Percentiles rank a stretch among this genome's conserved stretches.
Conservation (phyloP, 345 rosid species). For the Syzygium aqueum region DNA sequence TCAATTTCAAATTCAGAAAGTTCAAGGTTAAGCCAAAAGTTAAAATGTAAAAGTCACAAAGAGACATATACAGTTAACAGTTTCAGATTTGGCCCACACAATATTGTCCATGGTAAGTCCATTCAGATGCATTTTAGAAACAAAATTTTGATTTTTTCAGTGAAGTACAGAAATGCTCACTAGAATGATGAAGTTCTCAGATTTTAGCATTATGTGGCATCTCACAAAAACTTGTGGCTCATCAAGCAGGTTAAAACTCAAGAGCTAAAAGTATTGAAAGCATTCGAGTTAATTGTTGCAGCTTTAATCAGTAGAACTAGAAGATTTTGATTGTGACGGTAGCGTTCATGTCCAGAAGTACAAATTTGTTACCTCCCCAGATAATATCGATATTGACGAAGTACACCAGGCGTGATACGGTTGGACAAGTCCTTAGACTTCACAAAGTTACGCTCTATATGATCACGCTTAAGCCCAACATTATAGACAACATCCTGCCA, state of each 20-base stretch:
- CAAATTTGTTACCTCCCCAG: slow-evolving; percentile 49
- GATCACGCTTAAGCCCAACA: slow-evolving; percentile 29
- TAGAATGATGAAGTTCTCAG: neutral
- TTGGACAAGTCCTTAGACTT: slow-evolving; percentile 53
- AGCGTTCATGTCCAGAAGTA: neutral
- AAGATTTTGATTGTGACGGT: neutral
- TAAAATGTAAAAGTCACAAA: neutral
- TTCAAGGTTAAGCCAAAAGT: neutral
- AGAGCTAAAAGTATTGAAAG: neutral
- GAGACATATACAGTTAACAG: neutral
- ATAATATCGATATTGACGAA: slow-evolving; percentile 68
- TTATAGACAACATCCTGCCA: slow-evolving; percentile 37
- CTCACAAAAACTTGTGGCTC: neutral
- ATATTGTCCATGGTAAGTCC: neutral
- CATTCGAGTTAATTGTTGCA: neutral
- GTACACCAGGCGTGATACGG: slow-evolving; percentile 50
- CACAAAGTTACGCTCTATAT: slow-evolving; percentile 24
- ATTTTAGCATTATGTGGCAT: neutral
- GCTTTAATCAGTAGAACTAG: neutral
- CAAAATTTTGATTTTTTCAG: neutral
- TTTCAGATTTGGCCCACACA: neutral
- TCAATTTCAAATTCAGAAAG: neutral
- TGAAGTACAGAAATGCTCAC: neutral
- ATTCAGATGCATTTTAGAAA: neutral
- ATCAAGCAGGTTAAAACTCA: neutral